Evolutionary conservation across 345 rosid genomes (phyloP), one percentile per base, ranked within the genome.

Genomic region (Theobroma cacao): DNA sequence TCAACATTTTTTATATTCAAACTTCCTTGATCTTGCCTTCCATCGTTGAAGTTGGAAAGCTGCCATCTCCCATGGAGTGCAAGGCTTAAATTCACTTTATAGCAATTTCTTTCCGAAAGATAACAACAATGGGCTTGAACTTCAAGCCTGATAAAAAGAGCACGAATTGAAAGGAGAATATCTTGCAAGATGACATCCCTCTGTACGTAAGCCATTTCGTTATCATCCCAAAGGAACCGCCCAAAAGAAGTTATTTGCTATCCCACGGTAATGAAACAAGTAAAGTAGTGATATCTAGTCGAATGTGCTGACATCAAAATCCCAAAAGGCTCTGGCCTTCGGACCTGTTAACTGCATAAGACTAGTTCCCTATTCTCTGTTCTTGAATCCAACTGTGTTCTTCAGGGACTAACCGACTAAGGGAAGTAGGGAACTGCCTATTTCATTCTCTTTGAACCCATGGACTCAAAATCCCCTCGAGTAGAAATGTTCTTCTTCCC

Each of bases 401-500:
- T 33, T 72, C 61, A 38, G 5, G 28, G 41, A 36, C 48, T 2
- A n/a, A 13, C 11, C 45, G 9, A n/a, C n/a, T n/a, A n/a, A n/a
- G n/a, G n/a, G n/a, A n/a, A n/a, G n/a, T n/a, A 18, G 43, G 7
- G 60, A n/a, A 55, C 18, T 41, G 15, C 58, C 12, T 34, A 11
- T 55, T 26, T 56, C n/a, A 8, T 48, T 74, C 15, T 36, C 41
- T 74, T 10, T 22, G 17, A 11, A 52, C 36, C 63, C 52, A 76
- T 76, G 79, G 74, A 66, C 13, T 43, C 43, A 0, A 26, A 38
- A 34, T 77, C 80, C 12, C 30, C 66, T 67, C 80, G 31, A 4
- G 53, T 78, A 2, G 76, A 59, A 20, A 68, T 85, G 14, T 77
- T 76, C 40, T 80, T 80, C 83, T 76, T 80, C 77, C 80, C 83